A percentile compares a stretch with the other conserved stretches of the same genome.
These are phyloP conservation scores for Botrytis porri DNA, from an alignment of 2,329 filamentous ascomycete species.

Conservation along the genomic window DNA sequence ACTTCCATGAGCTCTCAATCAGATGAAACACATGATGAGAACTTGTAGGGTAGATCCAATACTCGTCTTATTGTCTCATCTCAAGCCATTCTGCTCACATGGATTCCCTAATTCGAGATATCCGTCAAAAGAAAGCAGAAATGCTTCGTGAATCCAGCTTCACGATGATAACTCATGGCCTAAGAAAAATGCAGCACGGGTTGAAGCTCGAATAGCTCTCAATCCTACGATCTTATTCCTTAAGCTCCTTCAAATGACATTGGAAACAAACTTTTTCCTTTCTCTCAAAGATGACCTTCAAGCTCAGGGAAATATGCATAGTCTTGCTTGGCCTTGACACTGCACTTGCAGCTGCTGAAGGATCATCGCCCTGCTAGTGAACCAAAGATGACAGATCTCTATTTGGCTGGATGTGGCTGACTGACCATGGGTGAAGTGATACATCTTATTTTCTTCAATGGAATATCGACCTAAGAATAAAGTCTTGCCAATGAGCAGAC, in stretches of 20 bases:
- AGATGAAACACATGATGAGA: not conserved
- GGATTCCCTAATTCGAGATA: no score
- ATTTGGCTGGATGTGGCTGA: not conserved
- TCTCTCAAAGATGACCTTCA: not conserved
- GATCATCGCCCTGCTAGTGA: not conserved
- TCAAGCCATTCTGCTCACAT: not conserved
- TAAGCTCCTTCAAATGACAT: not conserved
- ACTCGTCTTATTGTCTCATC: not conserved
- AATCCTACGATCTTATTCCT: not conserved
- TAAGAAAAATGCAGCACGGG: not conserved
- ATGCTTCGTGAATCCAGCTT: not conserved
- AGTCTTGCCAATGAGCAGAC: not conserved
- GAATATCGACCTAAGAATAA: not conserved
- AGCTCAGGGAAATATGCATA: not conserved
- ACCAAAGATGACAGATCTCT: conserved; percentile 11
- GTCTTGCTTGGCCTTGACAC: not conserved
- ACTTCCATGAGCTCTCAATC: not conserved
- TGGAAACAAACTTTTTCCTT: no score
- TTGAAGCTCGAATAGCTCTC: not conserved
- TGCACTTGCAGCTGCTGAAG: not conserved
- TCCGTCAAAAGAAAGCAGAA: not conserved
- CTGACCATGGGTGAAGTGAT: not conserved
- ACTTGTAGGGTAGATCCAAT: not conserved
- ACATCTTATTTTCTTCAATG: not conserved
- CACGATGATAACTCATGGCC: not conserved